phyloP scores from a whole-genome alignment of 345 rosid genomes.

The Excoecaria cochinchinensis region DNA sequence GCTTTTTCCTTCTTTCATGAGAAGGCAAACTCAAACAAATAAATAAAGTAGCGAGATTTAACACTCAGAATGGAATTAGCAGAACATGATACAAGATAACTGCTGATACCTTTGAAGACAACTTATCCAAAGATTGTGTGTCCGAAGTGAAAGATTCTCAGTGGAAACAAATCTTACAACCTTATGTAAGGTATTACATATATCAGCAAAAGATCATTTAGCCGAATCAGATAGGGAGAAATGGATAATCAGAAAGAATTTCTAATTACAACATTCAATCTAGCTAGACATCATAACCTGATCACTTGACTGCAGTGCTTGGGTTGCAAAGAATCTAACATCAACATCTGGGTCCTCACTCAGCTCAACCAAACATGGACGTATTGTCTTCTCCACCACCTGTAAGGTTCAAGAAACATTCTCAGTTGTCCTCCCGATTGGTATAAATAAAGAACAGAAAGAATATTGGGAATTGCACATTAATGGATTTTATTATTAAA shows the following conservation, averaged over 20 bases:
- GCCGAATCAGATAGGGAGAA: slow-evolving; percentile 8
- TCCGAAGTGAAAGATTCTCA: slow-evolving; percentile 1
- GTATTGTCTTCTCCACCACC: slow-evolving; percentile 77
- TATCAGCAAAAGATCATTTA: slow-evolving; percentile 4
- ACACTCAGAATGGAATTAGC: not conserved
- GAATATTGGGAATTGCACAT: not conserved
- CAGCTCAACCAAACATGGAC: slow-evolving; percentile 78
- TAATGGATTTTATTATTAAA: not conserved
- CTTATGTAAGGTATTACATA: slow-evolving; percentile 18
- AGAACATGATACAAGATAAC: not conserved
- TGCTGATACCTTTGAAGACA: not conserved
- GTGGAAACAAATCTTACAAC: slow-evolving; percentile 5
- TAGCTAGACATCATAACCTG: slow-evolving; percentile 77
- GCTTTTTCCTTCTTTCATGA: too few relatives aligned
- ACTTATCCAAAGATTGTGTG: not conserved
- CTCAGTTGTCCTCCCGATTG: not conserved
- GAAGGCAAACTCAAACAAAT: too few relatives aligned
- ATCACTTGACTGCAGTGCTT: slow-evolving; percentile 79
- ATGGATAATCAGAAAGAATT: not conserved
- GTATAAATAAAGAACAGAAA: too few relatives aligned
- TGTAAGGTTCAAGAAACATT: slow-evolving; percentile 16
- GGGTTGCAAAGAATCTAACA: slow-evolving; percentile 77
- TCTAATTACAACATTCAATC: slow-evolving; percentile 16
- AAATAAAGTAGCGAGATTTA: not conserved
- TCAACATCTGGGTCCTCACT: slow-evolving; percentile 93